Base-by-base conservation (phyloP, 2,329 filamentous ascomycete species). In the Aplosporella prunicola region DNA sequence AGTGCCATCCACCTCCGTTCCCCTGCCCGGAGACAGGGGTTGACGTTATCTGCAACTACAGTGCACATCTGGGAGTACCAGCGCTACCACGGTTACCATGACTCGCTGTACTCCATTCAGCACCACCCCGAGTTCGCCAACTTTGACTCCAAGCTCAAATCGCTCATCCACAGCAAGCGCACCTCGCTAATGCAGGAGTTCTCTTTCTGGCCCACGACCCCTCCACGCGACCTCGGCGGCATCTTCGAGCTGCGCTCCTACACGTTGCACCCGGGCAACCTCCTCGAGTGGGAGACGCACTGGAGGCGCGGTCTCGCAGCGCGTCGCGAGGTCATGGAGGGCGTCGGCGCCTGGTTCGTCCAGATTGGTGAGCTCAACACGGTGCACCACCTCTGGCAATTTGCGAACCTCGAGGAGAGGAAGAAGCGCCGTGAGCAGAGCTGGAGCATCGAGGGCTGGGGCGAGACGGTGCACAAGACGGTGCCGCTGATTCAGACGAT, bases 41-140 rank as follows among this genome's bases (percentile, higher is more conserved):
- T n/a, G n/a, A n/a, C n/a, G n/a, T n/a, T n/a, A n/a, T n/a, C n/a
- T n/a, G n/a, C n/a, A n/a, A n/a, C n/a, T 17, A 41, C 51, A 96
- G 91, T 98, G 34, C 91, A 98, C 60, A 98, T 98, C 54, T 98
- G 91, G 91, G 91, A 98, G 63, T 98, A 98, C 62, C 88, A 96
- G 63, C 82, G 88, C 52, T 98, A 96, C 65, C 74, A 88, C 51
- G 91, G 91, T 43, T 96, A 96, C 63, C 91, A 98, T 63, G 78
- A 82, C 43, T 96, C 91, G 14, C 72, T 94, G 31, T 76, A 95
- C 67, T 76, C 74, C 50, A 94, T 96, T 48, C 78, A 84, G 43
- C 67, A 72, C 50, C 85, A 93, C 52, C 82, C 85, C 45, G 86
- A 87, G 13, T 96, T 86, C 59, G 66, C 78, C 48, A 80, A 75